Evolutionary conservation across 768 basidiomycete species (phyloP).

Genomic region (Tylopilus subfusipes): DNA sequence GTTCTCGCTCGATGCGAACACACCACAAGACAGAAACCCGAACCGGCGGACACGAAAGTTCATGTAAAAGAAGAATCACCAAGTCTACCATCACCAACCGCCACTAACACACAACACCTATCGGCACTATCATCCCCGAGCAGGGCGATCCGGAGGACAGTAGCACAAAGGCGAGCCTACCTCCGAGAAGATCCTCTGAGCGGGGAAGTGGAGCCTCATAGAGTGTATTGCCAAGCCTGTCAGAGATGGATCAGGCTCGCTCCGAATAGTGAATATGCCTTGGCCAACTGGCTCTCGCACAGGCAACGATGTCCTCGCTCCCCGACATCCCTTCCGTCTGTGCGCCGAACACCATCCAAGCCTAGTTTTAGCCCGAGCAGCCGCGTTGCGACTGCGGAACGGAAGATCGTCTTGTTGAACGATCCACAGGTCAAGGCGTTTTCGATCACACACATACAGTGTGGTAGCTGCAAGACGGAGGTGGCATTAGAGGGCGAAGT

Average conservation of each 20-base stretch:
- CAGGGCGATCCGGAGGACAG: conserved; percentile 23
- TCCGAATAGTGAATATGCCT: conserved; percentile 36
- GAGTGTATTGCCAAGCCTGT: conserved; percentile 59
- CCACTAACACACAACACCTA: not conserved
- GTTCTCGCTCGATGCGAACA: conserved; percentile 3
- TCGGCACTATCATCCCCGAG: conserved; percentile 1
- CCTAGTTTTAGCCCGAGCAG: conserved; percentile 45
- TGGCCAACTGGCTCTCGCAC: conserved; percentile 55
- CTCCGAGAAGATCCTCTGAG: conserved; percentile 53
- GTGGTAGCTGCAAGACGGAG: conserved; percentile 45
- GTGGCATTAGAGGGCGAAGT: conserved; percentile 45
- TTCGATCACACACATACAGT: conserved; percentile 44
- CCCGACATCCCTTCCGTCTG: conserved; percentile 31
- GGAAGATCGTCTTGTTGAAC: conserved; percentile 60
- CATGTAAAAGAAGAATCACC: conserved; percentile 15
- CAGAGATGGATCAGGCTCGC: conserved; percentile 60
- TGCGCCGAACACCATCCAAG: conserved; percentile 16
- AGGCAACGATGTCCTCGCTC: conserved; percentile 43
- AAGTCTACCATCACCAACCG: conserved; percentile 4
- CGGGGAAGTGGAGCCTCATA: conserved; percentile 47
- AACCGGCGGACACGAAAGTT: not conserved
- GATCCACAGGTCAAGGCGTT: conserved; percentile 58
- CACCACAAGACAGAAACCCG: conserved; percentile 13
- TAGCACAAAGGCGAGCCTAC: conserved; percentile 46
- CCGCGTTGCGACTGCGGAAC: conserved; percentile 58